Evolutionary conservation across 208 protist genomes (phyloP), one percentile per base, ranked within the genome.

Genomic region (Trypanosoma scelopori): DNA sequence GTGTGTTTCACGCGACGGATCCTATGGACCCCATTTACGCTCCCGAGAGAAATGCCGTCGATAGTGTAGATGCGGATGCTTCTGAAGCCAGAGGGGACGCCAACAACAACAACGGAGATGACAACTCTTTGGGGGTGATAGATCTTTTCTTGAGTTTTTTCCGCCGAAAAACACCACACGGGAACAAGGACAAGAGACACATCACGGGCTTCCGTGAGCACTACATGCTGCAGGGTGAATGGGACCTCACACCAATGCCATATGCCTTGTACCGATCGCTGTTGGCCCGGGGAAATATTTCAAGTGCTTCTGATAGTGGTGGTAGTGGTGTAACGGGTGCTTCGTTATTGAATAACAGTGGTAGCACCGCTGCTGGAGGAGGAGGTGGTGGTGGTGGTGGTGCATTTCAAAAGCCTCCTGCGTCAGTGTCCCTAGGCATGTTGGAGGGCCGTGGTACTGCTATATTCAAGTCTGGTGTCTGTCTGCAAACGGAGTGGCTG

Each of bases 391-490:
- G 30, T 56, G 62, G 35, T 22, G 35, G 18, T 25, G 35, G 11
- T 52, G 5, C 41, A 20, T 32, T 64, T 22, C 13, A 12, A 35
- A 76, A 69, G 23, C 62, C 70, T 45, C 70, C 70, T 15, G 48
- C 39, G 15, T 46, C 53, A 4, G 46, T 71, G 51, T 37, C 49
- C 25, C 69, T 92, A 5, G 80, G 79, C 16, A 64, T 71, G 51
- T 64, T 76, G 16, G 76, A 76, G 46, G 74, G 75, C 16, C 3
- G 56, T 0, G 84, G 78, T 18, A 47, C 77, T 39, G 79, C 91
- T 6, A 70, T 89, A 41, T 92, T 82, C 60, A 65, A 79, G 11
- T 88, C 81, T 4, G 87, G 87, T 47, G 79, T 93, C 6, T 70
- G 75, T 52, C 16, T 93, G 7, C 60, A 66, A 4, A 74, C 61